phyloP scores from a whole-genome alignment of 1,139 yeast species.

The Blastobotrys ciferrii region DNA sequence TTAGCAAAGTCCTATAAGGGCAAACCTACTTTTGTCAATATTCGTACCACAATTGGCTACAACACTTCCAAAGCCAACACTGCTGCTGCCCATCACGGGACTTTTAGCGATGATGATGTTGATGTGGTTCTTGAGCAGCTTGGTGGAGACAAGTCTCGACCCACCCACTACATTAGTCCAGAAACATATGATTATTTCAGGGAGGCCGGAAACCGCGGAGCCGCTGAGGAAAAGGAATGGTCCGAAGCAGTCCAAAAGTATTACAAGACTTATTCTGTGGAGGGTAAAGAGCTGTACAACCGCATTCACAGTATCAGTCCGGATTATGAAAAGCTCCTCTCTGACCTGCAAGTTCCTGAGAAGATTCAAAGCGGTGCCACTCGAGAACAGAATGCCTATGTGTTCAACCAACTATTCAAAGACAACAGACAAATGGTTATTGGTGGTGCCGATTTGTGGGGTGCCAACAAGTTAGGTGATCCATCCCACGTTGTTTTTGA shows the following conservation, averaged over 20 bases:
- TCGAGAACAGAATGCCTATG: conserved; percentile 80
- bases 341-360: conserved; percentile 67
- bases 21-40: conserved; percentile 39
- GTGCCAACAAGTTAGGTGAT: conserved; percentile 85
- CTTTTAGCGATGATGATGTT: conserved; percentile 81
- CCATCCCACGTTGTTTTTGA: conserved; percentile 77
- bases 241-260: conserved; percentile 54
- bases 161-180: conserved; percentile 66
- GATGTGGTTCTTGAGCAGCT: conserved; percentile 49
- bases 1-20: conserved; percentile 27
- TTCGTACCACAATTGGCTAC: conserved; percentile 37
- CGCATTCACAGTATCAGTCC: conserved; percentile 63
- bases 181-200: conserved; percentile 70
- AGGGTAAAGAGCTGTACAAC: conserved; percentile 69
- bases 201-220: conserved; percentile 52
- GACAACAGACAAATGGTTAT: conserved; percentile 77
- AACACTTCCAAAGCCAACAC: conserved; percentile 34
- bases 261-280: conserved; percentile 61
- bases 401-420: conserved; percentile 55
- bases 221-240: conserved; percentile 65
- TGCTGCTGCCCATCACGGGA: conserved; percentile 44
- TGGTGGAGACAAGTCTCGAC: conserved; percentile 77
- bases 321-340: conserved; percentile 64
- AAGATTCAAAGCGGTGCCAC: conserved; percentile 62
- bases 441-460: conserved; percentile 92